phyloP scores from a whole-genome alignment of 2,329 filamentous ascomycete species.

The Colletotrichum camelliae region DNA sequence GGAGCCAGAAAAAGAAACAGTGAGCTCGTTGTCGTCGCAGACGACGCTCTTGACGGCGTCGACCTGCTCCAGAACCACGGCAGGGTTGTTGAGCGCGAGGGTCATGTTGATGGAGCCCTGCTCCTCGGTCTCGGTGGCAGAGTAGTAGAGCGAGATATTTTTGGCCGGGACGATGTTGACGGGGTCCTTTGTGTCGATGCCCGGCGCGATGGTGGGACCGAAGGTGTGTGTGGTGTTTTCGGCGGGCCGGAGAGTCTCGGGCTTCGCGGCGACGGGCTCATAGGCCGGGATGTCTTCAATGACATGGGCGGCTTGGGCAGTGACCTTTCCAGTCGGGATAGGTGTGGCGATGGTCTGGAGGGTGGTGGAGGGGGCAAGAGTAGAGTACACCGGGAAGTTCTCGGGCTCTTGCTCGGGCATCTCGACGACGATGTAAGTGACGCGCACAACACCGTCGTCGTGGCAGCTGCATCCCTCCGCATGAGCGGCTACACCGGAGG shows the following conservation, averaged over 20 bases:
- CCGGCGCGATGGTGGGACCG: constrained; percentile 12
- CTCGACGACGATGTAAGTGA: constrained; percentile 24
- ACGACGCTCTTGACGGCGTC: constrained; percentile 20
- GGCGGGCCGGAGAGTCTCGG: constrained; percentile 26
- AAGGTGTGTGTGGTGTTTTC: constrained; percentile 30
- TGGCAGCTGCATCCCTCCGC: constrained; percentile 20
- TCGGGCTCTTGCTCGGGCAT: constrained; percentile 21
- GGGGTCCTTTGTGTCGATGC: constrained; percentile 16
- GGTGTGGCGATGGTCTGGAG: not conserved
- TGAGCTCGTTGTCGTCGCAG: constrained; percentile 17
- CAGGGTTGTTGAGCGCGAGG: constrained; percentile 24
- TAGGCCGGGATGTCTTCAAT: constrained; percentile 4
- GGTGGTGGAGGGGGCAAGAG: not conserved
- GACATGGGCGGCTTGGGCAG: constrained; percentile 1
- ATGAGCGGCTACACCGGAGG: constrained; percentile 1
- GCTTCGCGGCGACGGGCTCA: constrained; percentile 5
- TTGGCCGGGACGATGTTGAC: constrained; percentile 24
- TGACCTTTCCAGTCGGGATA: not conserved
- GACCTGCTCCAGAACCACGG: constrained; percentile 26
- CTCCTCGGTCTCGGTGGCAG: constrained; percentile 1
- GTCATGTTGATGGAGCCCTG: constrained; percentile 27
- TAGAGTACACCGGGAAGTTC: not conserved
- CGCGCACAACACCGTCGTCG: constrained; percentile 8
- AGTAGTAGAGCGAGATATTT: constrained; percentile 24
- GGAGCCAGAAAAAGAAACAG: constrained; percentile 23